Evolutionary conservation across 1,284 basidiomycete species (phyloP), one percentile per base, ranked within the genome.

Genomic region (Rhodotorula sp.): DNA sequence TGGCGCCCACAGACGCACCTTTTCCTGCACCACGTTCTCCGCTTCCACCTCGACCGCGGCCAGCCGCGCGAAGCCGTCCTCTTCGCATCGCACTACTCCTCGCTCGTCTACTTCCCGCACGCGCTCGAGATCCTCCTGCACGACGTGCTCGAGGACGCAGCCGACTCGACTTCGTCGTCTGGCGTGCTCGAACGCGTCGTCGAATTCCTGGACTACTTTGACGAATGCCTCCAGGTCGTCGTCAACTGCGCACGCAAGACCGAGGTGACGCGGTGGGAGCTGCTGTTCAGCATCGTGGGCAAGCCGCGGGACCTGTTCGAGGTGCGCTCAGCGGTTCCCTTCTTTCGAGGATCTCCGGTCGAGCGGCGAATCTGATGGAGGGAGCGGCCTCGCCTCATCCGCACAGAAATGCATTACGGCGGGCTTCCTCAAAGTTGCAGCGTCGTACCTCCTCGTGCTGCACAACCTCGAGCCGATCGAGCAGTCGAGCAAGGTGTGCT

Each of bases 241-340:
- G 96, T 98, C 15, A 90, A 91, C 12, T 98, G 96, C 79, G 97
- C 97, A 15, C 86, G 97, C 61, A 99, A 99, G 84, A 99, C 94
- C 7, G 97, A 99, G 82, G 88, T 96, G 78, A 90, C 91, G 12
- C 84, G 91, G 59, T 99, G 97, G 97, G 86, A 86, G 48, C 86
- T 89, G 70, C 83, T 99, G 36, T 99, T 99, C 80, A 88, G 88
- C 67, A 86, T 92, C 27, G 94, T 97, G 9, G 97, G 97, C 58
- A 68, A 76, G 53, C 96, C 97, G 0, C 89, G 92, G 78, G 84
- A 86, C 3, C 84, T 99, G n/a, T 97, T 97, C 79, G 94, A 97
- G 84, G 91, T 91, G 79, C 48, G 83, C 19, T 56, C 63, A 41
- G 54, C 48, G 41, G 68, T 48, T 70, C 55, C 25, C 41, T 5